These are phyloP conservation scores for Tricholoma hemisulphureum DNA, from an alignment of 768 basidiomycete genomes.

Conservation along the genomic window DNA sequence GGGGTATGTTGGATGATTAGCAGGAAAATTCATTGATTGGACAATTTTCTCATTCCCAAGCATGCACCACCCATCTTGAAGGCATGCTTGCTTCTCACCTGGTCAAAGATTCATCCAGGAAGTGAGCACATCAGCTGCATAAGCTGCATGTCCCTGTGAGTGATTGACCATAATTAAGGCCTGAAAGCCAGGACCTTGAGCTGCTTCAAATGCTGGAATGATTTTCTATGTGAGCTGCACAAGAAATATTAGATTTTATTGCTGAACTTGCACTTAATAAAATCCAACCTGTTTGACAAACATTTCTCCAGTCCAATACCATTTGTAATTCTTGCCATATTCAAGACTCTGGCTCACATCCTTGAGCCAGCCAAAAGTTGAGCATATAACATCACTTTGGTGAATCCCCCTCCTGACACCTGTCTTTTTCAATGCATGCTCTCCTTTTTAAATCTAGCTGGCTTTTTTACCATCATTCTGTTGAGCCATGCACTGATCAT, in stretches of 20 bases:
- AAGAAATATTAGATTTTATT: neutral
- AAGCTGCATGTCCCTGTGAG: slow-evolving; percentile 40
- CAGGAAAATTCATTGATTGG: slow-evolving; percentile 36
- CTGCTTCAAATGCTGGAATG: slow-evolving; percentile 29
- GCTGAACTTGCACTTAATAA: neutral
- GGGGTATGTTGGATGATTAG: slow-evolving; percentile 28
- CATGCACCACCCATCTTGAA: slow-evolving; percentile 32
- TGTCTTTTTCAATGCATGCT: slow-evolving; percentile 37
- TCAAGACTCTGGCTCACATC: slow-evolving; percentile 35
- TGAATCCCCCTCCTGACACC: slow-evolving; percentile 36
- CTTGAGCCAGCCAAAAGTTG: slow-evolving; percentile 26
- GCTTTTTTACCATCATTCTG: slow-evolving; percentile 31
- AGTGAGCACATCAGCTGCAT: slow-evolving; percentile 31
- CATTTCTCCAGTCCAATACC: slow-evolving; percentile 34
- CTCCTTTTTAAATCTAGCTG: too few relatives aligned
- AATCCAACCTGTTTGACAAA: slow-evolving; percentile 16
- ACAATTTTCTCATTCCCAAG: slow-evolving; percentile 19
- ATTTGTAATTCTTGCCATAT: slow-evolving; percentile 43
- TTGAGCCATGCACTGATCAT: slow-evolving; percentile 41
- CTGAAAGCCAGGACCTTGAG: too few relatives aligned
- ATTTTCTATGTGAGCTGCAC: slow-evolving; percentile 25
- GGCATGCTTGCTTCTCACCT: slow-evolving; percentile 36
- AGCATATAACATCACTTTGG: slow-evolving; percentile 36
- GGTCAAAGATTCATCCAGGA: slow-evolving; percentile 38
- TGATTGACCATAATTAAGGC: slow-evolving; percentile 41